These are phyloP conservation scores for Nissolia schottii DNA, from an alignment of 306 rosid species.

Conservation along the genomic window DNA sequence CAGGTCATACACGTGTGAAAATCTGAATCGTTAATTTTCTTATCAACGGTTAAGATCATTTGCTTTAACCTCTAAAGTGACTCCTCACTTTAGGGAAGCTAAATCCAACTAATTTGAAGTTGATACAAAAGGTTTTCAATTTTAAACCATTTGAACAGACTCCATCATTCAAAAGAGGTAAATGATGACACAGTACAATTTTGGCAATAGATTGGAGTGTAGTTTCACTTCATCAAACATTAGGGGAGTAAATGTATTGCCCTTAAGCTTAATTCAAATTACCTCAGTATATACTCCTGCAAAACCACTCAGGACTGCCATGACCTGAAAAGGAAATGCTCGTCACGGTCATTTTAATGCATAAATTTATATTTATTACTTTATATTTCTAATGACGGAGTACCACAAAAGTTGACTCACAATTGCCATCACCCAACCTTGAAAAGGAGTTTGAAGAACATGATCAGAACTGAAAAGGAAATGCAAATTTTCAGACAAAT, in stretches of 20 bases:
- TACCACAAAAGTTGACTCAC: conserved; percentile 54
- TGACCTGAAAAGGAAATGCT: conserved; percentile 49
- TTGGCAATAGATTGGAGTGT: background rate
- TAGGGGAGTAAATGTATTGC: background rate
- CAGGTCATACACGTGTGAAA: background rate
- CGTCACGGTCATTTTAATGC: conserved; percentile 23
- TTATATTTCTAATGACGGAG: conserved; percentile 1
- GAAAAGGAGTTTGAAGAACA: conserved; percentile 91
- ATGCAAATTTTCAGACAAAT: conserved; percentile 6
- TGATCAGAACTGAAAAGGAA: conserved; percentile 69
- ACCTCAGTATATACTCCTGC: conserved; percentile 98
- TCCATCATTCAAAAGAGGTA: background rate
- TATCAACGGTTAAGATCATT: background rate
- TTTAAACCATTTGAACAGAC: background rate
- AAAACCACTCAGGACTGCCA: conserved; percentile 98
- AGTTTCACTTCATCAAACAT: conserved; percentile 17
- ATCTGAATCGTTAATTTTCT: background rate
- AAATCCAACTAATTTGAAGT: conserved; percentile 9
- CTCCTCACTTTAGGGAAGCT: background rate
- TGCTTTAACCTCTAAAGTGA: background rate
- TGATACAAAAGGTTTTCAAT: background rate
- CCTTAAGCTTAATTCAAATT: conserved; percentile 29
- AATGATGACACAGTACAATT: background rate
- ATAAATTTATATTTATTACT: background rate
- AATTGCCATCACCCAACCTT: conserved; percentile 96